Percentiles rank a stretch among this genome's conserved stretches.
phyloP scores from a whole-genome alignment of 768 basidiomycete genomes.

The Pleurotus eryngii region DNA sequence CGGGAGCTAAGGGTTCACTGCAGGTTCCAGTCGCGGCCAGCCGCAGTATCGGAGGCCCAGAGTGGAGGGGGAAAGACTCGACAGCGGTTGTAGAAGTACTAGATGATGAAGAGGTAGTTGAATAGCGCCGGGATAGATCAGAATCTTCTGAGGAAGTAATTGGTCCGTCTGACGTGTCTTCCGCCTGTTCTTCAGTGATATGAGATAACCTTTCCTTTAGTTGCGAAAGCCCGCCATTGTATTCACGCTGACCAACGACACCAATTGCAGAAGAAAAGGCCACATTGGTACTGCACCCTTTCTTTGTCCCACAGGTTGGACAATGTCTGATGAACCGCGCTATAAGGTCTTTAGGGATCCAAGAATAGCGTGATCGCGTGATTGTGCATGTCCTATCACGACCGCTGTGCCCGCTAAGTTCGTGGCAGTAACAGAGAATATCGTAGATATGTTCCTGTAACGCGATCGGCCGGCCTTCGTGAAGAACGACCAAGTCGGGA shows the following conservation, averaged over 20 bases:
- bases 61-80: neutral
- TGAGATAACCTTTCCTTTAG: neutral
- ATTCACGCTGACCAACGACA: neutral
- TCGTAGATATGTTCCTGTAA: slow-evolving; percentile 77
- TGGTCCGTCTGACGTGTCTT: neutral
- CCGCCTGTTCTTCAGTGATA: neutral
- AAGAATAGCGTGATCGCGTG: slow-evolving; percentile 69
- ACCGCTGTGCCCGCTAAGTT: slow-evolving; percentile 63
- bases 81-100: slow-evolving; percentile 5
- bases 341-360: slow-evolving; percentile 83
- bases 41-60: neutral
- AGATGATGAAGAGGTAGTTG: neutral
- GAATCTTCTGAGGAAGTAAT: neutral
- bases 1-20: neutral
- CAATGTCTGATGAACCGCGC: slow-evolving; percentile 76
- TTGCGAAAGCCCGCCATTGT: neutral
- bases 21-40: neutral
- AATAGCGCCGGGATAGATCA: neutral
- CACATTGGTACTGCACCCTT: slow-evolving; percentile 29
- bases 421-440: slow-evolving; percentile 72
- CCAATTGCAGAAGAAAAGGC: neutral
- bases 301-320: slow-evolving; percentile 64
- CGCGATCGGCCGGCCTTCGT: slow-evolving; percentile 72
- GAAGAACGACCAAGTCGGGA: slow-evolving; percentile 48
- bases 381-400: slow-evolving; percentile 74